Evolutionary conservation across 768 basidiomycete genomes (phyloP).

Genomic region (Auriscalpium vulgare): DNA sequence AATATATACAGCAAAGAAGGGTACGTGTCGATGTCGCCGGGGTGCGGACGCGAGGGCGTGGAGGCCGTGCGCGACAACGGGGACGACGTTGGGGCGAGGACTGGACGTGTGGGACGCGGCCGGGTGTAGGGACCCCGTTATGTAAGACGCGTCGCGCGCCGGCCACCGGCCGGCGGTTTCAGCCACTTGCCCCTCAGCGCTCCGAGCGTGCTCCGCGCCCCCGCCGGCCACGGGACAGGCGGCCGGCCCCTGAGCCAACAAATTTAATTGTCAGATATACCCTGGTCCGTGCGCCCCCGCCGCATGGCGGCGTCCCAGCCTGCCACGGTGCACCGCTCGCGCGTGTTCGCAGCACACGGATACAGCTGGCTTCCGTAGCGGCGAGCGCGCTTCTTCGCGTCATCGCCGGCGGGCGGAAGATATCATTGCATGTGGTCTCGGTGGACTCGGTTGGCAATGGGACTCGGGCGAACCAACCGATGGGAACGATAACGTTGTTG

Average conservation of each 20-base stretch:
- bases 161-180: constrained; percentile 11
- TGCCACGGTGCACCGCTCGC: too few species aligned
- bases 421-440: too few species aligned
- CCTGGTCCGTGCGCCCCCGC: too few species aligned
- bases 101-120: constrained; percentile 15
- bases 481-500: constrained; percentile 11
- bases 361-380: too few species aligned
- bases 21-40: neutral
- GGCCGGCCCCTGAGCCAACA: neutral
- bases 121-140: constrained; percentile 10
- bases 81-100: constrained; percentile 9
- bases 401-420: constrained; percentile 2
- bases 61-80: neutral
- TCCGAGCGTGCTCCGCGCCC: neutral
- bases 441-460: neutral
- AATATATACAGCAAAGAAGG: neutral
- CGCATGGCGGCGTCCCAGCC: too few species aligned
- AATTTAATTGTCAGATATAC: neutral
- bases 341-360: too few species aligned
- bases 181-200: constrained; percentile 1
- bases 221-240: neutral
- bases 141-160: constrained; percentile 18
- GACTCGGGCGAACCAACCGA: neutral
- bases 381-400: constrained; percentile 3
- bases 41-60: neutral